Conservation (phyloP, 176 grass and related monocot species). For the Juncus effusus region DNA sequence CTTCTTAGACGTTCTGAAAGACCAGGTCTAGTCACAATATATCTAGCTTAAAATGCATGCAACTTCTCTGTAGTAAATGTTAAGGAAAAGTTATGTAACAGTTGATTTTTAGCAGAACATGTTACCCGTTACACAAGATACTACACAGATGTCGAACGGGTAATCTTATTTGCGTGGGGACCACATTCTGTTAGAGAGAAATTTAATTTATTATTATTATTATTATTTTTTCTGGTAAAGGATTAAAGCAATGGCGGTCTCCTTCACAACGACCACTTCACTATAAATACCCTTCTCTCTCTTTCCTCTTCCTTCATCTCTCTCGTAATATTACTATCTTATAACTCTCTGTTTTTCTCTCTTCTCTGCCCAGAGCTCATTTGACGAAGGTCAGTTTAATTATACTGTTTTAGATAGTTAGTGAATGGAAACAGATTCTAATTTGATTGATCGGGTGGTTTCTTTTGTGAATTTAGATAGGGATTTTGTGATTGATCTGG, state of each 20-base stretch:
- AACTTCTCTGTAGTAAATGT: too few relatives aligned
- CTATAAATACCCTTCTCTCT: slow-evolving; percentile 29
- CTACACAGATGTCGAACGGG: neutral
- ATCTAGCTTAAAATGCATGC: too few relatives aligned
- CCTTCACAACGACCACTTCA: slow-evolving; percentile 26
- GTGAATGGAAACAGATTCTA: neutral
- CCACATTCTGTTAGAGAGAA: slow-evolving; percentile 29
- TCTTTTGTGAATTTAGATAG: neutral
- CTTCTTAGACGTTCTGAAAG: too few relatives aligned
- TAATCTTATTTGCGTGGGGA: slow-evolving; percentile 4
- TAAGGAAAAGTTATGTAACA: neutral
- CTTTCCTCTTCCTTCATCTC: slow-evolving; percentile 18
- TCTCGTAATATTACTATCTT: neutral
- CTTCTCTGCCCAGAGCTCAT: neutral
- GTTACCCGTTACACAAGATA: neutral
- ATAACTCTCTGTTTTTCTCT: slow-evolving; percentile 1
- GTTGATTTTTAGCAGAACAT: neutral
- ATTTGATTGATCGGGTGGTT: neutral
- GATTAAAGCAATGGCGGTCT: slow-evolving; percentile 23
- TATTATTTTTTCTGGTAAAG: too few relatives aligned
- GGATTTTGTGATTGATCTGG: neutral
- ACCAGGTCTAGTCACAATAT: too few relatives aligned
- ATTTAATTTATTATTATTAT: too few relatives aligned
- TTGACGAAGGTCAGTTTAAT: neutral
- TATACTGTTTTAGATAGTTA: slow-evolving; percentile 6